Conservation (phyloP, 495 filamentous ascomycete genomes). For the Podospora conica region DNA sequence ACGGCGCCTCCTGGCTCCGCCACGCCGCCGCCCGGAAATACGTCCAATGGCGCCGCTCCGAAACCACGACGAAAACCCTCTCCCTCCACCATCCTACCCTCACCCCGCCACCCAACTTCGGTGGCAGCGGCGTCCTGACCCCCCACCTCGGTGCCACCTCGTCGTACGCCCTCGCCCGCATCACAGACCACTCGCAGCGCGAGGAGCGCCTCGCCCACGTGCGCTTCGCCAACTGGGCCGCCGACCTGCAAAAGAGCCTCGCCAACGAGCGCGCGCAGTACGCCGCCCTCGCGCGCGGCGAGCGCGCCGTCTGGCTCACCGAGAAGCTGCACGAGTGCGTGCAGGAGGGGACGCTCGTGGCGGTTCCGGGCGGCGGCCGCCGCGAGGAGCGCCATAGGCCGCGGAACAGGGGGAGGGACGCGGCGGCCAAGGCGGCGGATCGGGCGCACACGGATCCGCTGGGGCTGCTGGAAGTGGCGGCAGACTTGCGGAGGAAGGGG, state of each 20-base stretch:
- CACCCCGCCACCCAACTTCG: background rate
- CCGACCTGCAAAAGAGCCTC: conserved; percentile 77
- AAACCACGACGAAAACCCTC: conserved; percentile 15
- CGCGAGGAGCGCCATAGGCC: background rate
- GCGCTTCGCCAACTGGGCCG: conserved; percentile 81
- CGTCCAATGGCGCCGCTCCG: conserved; percentile 53
- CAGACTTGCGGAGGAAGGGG: conserved; percentile 59
- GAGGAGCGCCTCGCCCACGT: conserved; percentile 74
- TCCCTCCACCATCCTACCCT: background rate
- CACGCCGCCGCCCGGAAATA: conserved; percentile 85
- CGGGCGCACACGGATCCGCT: conserved; percentile 57
- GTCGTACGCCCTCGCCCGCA: conserved; percentile 62
- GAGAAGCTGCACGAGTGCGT: conserved; percentile 70
- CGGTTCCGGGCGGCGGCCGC: conserved; percentile 18
- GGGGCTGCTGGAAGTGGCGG: conserved; percentile 63
- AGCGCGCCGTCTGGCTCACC: conserved; percentile 73
- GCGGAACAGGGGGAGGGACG: background rate
- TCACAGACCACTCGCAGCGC: conserved; percentile 63
- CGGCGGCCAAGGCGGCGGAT: conserved; percentile 6
- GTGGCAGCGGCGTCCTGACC: conserved; percentile 9
- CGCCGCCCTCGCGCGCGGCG: conserved; percentile 60
- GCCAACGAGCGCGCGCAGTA: conserved; percentile 76
- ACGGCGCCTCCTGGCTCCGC: conserved; percentile 79
- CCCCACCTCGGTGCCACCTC: conserved; percentile 37
- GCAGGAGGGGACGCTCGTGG: conserved; percentile 61